These are phyloP conservation scores for Alternaria incomplexa DNA, from an alignment of 2,329 filamentous ascomycete genomes.

Conservation along the genomic window DNA sequence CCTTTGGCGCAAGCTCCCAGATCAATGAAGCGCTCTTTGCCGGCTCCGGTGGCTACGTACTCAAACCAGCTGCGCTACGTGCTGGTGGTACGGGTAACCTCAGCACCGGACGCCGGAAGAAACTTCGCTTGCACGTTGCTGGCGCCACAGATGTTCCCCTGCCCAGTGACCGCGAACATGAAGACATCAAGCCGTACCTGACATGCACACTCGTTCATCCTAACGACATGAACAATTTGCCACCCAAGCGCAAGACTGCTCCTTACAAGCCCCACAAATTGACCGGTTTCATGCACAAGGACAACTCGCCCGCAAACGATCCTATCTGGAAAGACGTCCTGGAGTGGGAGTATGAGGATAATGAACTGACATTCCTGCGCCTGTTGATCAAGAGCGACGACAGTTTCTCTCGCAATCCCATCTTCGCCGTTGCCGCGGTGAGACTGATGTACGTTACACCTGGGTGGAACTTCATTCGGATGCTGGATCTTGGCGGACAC, in stretches of 20 bases:
- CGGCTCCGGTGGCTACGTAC: constrained; percentile 68
- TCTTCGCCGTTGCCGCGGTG: constrained; percentile 67
- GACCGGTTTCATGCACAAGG: constrained; percentile 61
- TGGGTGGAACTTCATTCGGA: constrained; percentile 68
- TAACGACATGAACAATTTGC: constrained; percentile 55
- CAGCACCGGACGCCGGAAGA: constrained; percentile 55
- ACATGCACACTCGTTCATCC: constrained; percentile 70
- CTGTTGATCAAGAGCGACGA: constrained; percentile 72
- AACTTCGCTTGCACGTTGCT: constrained; percentile 64
- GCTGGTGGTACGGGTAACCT: constrained; percentile 61
- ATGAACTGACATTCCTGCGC: constrained; percentile 68
- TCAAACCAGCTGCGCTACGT: constrained; percentile 68
- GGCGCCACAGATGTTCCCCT: constrained; percentile 68
- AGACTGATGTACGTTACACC: constrained; percentile 62
- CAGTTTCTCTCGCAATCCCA: constrained; percentile 66
- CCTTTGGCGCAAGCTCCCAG: constrained; percentile 69
- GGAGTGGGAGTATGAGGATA: constrained; percentile 73
- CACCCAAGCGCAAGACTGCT: constrained; percentile 67
- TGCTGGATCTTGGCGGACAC: constrained; percentile 69
- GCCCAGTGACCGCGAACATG: constrained; percentile 53
- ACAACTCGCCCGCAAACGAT: constrained; percentile 66
- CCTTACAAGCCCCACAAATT: constrained; percentile 66
- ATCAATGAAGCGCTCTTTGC: constrained; percentile 72
- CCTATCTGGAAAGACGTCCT: constrained; percentile 70
- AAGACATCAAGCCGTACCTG: constrained; percentile 67